These are phyloP conservation scores for Malus fusca DNA, from an alignment of 306 rosid species.

Conservation along the genomic window DNA sequence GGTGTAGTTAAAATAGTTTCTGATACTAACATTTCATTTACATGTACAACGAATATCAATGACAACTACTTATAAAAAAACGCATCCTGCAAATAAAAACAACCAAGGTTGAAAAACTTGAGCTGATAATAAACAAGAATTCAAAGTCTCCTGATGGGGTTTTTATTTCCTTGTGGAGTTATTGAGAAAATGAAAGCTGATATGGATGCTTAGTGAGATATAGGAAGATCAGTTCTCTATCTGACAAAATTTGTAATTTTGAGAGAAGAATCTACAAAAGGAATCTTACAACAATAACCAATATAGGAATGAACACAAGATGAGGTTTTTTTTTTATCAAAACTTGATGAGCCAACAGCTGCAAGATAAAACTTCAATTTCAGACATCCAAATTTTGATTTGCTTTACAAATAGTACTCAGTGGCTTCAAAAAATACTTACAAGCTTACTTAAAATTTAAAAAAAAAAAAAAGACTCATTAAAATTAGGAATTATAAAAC, in stretches of 20 bases:
- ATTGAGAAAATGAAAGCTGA: not conserved
- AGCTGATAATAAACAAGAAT: not conserved
- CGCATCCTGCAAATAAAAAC: not conserved
- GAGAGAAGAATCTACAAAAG: not conserved
- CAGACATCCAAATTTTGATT: not conserved
- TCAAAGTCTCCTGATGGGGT: not conserved
- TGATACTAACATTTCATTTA: not conserved
- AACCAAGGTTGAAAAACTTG: not conserved
- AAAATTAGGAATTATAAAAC: not conserved
- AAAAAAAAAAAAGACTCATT: not conserved
- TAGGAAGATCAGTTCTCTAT: not conserved
- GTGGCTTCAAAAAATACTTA: not conserved
- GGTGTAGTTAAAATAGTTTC: not conserved
- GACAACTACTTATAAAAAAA: not conserved
- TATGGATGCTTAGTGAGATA: not conserved
- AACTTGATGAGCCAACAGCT: not conserved
- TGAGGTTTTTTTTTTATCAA: not conserved
- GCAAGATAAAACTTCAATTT: not conserved
- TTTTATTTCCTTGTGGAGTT: not conserved
- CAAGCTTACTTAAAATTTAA: not conserved
- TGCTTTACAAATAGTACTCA: not conserved
- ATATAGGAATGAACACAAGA: not conserved
- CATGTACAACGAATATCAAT: not conserved
- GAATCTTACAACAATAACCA: not conserved
- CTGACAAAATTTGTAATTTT: not conserved